A percentile compares a stretch with the other conserved stretches of the same genome.
Conservation (phyloP, 305 asterid species). For the Solanum chacoense region DNA sequence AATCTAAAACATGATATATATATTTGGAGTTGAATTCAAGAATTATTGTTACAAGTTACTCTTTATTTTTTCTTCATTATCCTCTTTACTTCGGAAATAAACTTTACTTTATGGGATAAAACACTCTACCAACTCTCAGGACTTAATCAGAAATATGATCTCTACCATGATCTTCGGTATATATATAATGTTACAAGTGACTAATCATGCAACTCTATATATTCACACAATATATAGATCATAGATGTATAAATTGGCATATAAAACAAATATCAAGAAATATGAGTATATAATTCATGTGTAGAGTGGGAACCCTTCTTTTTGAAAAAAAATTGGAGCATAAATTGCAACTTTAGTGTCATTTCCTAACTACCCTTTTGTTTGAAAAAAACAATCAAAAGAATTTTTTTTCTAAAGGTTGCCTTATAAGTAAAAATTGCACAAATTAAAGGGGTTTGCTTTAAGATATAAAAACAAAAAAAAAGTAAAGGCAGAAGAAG, state of each 20-base stretch:
- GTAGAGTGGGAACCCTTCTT: background rate
- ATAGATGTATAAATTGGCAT: background rate
- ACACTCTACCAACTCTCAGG: background rate
- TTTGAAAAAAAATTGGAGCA: background rate
- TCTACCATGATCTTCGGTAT: too few species aligned
- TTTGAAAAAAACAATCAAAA: background rate
- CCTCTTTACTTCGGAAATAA: background rate
- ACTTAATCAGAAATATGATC: background rate
- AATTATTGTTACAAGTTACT: background rate
- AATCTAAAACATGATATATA: background rate
- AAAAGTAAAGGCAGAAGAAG: background rate
- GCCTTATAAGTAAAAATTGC: background rate
- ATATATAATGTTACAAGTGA: background rate
- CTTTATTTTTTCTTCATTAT: background rate
- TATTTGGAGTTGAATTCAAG: background rate
- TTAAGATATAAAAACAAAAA: background rate
- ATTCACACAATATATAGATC: background rate
- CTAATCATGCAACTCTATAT: background rate
- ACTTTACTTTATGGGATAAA: background rate
- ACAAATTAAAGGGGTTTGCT: background rate
- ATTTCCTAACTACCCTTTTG: background rate
- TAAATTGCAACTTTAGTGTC: background rate
- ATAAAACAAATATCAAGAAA: background rate
- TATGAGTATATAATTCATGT: background rate
- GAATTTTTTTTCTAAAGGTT: background rate